Evolutionary conservation across 2,329 filamentous ascomycete genomes (phyloP), one percentile per base, ranked within the genome.

Genomic region (Polytolypa hystricis): DNA sequence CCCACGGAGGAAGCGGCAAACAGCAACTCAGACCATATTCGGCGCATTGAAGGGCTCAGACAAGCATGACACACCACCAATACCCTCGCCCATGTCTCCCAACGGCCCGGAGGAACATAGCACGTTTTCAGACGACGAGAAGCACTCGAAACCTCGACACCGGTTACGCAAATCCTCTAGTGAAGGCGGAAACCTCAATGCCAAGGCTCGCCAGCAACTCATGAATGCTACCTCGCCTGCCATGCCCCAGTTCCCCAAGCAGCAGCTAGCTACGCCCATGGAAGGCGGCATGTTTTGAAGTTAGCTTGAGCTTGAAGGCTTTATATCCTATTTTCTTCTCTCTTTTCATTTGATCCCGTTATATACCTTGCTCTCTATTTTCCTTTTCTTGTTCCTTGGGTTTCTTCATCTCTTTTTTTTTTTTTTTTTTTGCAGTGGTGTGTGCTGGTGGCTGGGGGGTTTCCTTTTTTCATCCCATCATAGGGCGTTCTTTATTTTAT

Each of bases 1-100:
- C 48, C 73, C 74, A 1, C 68, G 70, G 40, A 65, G 74, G 29
- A 65, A 71, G 36, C 68, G 69, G 10, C 69, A 53, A 45, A 65
- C 51, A 34, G 61, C 52, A 45, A 66, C 53, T 19, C 64, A 58
- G 45, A 65, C 50, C 37, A 64, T 58, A 29, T 46, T 57, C 35
- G 58, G 43, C 35, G 61, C 49, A 20, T 55, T 62, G 42, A 62
- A 58, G 39, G 45, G 46, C 27, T 42, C 42, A 10, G 60, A 62
- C 12, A 60, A 48, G 40, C 41, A 43, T 12, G 59, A 61, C 3
- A 39, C 47, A 3, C 44, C 44, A 1, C 30, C 51, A 21, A 49
- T 51, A 3, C 42, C 39, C 12, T 19, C 37, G n/a, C 19, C 17
- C 4, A 33, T 31, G 17, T 48, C 44, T 9, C 47, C 42, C 30